Evolutionary conservation across 2,329 filamentous ascomycete genomes (phyloP).

Genomic region (Arthrobotrys sphaeroides): DNA sequence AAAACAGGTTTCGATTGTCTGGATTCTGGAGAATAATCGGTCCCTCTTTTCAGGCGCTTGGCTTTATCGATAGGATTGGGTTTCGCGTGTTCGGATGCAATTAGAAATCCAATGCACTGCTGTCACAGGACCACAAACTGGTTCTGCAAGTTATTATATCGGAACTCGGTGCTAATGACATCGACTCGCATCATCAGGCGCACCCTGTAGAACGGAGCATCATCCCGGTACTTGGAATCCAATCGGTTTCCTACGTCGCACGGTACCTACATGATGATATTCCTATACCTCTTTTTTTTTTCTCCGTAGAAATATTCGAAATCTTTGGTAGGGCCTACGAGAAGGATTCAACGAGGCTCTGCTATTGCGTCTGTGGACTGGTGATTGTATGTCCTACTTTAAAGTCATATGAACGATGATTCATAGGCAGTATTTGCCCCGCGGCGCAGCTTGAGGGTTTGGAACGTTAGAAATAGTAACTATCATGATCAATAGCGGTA

Average conservation of each 20-base stretch:
- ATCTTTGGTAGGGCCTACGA: not conserved
- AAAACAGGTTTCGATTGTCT: not conserved
- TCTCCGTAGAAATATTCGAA: not conserved
- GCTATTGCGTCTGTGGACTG: not conserved
- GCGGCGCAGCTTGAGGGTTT: constrained; percentile 11
- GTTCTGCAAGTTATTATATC: not conserved
- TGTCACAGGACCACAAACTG: not conserved
- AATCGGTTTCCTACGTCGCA: constrained; percentile 12
- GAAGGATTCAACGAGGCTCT: constrained; percentile 36
- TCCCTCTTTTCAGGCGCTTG: not conserved
- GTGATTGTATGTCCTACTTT: not conserved
- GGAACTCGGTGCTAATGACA: not conserved
- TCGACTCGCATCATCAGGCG: not conserved
- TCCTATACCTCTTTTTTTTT: not conserved
- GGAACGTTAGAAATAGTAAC: not conserved
- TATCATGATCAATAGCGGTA: too few relatives aligned
- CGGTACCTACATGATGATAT: constrained; percentile 25
- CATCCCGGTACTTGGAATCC: not conserved
- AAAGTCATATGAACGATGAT: constrained; percentile 34
- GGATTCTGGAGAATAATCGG: not conserved
- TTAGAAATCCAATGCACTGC: not conserved
- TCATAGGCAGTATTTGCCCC: constrained; percentile 15
- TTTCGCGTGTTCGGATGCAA: not conserved
- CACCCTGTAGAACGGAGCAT: not conserved
- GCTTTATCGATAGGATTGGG: not conserved